These are phyloP conservation scores for Aspergillus floridensis DNA, from an alignment of 2,329 filamentous ascomycete genomes.

Conservation along the genomic window DNA sequence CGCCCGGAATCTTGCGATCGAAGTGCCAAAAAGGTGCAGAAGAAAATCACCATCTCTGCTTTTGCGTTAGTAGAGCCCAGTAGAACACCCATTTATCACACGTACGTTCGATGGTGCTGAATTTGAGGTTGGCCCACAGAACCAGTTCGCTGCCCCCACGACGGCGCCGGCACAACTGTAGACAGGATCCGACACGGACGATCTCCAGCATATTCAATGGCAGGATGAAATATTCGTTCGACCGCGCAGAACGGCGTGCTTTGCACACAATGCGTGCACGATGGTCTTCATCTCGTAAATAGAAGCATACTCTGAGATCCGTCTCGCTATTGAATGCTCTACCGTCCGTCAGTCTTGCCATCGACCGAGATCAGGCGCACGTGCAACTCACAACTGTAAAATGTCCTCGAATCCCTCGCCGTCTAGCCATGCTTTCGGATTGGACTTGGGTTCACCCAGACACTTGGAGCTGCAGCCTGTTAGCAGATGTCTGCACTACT, in stretches of 20 bases:
- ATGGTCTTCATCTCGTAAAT: slow-evolving; percentile 50
- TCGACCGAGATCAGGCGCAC: background rate
- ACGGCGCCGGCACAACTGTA: slow-evolving; percentile 40
- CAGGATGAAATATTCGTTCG: slow-evolving; percentile 49
- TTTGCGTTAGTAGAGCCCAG: background rate
- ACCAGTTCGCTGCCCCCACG: slow-evolving; percentile 41
- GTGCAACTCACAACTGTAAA: slow-evolving; percentile 37
- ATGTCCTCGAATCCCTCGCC: slow-evolving; percentile 39
- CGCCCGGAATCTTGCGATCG: slow-evolving; percentile 54
- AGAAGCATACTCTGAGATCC: slow-evolving; percentile 50
- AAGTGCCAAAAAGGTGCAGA: slow-evolving; percentile 56
- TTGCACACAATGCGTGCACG: slow-evolving; percentile 56
- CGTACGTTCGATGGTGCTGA: slow-evolving; percentile 54
- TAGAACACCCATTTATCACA: background rate
- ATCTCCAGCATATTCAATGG: slow-evolving; percentile 49
- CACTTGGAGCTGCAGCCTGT: slow-evolving; percentile 34
- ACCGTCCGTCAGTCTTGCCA: background rate
- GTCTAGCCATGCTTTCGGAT: slow-evolving; percentile 30
- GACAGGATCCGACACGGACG: slow-evolving; percentile 35
- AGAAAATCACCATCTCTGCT: slow-evolving; percentile 56
- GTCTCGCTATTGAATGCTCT: slow-evolving; percentile 49
- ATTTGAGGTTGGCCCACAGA: slow-evolving; percentile 56
- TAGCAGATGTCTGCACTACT: background rate
- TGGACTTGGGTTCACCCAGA: slow-evolving; percentile 28
- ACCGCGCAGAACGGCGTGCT: slow-evolving; percentile 39